Base-by-base conservation (phyloP, 108 stramenopile species). In the Epithemia pelagica region DNA sequence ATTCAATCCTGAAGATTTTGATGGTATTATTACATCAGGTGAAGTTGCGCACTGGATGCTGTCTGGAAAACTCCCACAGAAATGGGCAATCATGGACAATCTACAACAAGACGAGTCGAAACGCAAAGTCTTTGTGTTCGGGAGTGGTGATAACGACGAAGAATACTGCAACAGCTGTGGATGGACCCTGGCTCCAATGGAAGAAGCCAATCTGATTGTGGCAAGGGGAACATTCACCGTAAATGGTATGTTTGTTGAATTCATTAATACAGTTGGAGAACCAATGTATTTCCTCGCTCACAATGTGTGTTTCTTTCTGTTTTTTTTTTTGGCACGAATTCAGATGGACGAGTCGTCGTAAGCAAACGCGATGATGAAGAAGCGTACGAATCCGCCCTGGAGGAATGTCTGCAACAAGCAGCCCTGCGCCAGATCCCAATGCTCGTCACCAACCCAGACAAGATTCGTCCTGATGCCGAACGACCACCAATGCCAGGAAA, bases 391-490 rank as follows among this genome's bases (percentile, higher is more conserved):
- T 53, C 69, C 46, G 78, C 74, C 0, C 81, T 85, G 61, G 69
- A 83, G 25, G 66, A 72, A 32, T 37, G 61, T n/a, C 56, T 94
- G 51, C 65, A 68, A 46, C 62, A 64, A 2, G 91, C 89, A 7
- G 88, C 88, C 7, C 26, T 70, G 52, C 74, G 87, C 22, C 72
- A 76, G 29, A 29, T 92, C 18, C 95, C 92, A n/a, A 94, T 97
- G 94, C 60, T 97, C 2, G 94, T 97, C 23, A 72, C 90, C 28
- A 96, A 97, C 67, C 96, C 96, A 1, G 96, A 95, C 74, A 87
- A 87, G 74, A 73, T 92, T 23, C 79, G 91, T 26, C 91, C 90
- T 2, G 87, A 88, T 75, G 80, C 72, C 24, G 83, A 77, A 28
- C 74, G 75, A 21, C 78, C 80, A 30, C 91, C 96, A 37, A 97